These are phyloP conservation scores for Cytospora mali DNA, from an alignment of 2,329 filamentous ascomycete species.

Conservation along the genomic window DNA sequence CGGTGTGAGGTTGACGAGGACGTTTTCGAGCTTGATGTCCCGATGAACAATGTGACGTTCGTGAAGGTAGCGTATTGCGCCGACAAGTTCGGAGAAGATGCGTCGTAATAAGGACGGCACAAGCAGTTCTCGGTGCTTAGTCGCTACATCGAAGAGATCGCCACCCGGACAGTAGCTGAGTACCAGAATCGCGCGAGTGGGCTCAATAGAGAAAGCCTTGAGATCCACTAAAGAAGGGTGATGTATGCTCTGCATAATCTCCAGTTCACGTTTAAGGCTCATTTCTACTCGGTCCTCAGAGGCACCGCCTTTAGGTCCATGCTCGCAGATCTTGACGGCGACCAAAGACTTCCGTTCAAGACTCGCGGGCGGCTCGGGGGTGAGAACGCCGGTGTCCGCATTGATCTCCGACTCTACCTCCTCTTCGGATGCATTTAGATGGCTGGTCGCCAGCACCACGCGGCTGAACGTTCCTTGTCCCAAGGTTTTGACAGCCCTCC, in stretches of 20 bases:
- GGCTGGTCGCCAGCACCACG: conserved; percentile 86
- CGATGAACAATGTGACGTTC: conserved; percentile 85
- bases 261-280: conserved; percentile 90
- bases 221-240: conserved; percentile 91
- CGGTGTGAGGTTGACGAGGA: conserved; percentile 82
- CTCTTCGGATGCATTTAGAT: conserved; percentile 58
- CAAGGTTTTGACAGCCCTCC: conserved; percentile 77
- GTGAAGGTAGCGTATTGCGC: conserved; percentile 85
- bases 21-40: conserved; percentile 92
- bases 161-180: conserved; percentile 92
- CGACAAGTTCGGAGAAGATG: conserved; percentile 87
- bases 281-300: conserved; percentile 93
- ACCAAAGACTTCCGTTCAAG: conserved; percentile 79
- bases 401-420: conserved; percentile 38
- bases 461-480: conserved; percentile 96
- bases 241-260: conserved; percentile 85
- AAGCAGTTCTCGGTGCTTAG: conserved; percentile 67
- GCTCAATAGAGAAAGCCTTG: conserved; percentile 87
- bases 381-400: conserved; percentile 36
- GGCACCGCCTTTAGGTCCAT: conserved; percentile 89
- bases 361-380: conserved; percentile 37
- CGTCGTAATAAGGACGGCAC: conserved; percentile 72
- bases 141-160: conserved; percentile 92
- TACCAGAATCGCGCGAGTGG: conserved; percentile 79
- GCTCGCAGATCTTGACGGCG: conserved; percentile 93